phyloP scores from a whole-genome alignment of 257 asterid genomes.

The Ajuga chamaepitys region DNA sequence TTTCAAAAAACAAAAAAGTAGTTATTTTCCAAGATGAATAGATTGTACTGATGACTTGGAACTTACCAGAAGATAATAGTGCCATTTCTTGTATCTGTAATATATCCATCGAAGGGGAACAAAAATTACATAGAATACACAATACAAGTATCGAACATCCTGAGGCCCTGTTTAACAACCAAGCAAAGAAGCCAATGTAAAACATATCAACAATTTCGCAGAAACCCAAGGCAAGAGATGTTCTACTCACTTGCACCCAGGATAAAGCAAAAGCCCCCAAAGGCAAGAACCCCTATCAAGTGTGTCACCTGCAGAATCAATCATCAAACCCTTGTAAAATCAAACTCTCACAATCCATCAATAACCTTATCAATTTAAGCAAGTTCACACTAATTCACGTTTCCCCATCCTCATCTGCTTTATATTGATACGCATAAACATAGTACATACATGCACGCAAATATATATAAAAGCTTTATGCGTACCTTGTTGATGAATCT shows the following conservation, averaged over 20 bases:
- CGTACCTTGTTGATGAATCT: constrained; percentile 80
- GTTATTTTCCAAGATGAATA: neutral
- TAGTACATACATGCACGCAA: too few relatives aligned
- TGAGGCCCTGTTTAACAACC: constrained; percentile 80
- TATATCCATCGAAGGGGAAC: constrained; percentile 98
- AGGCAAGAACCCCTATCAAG: constrained; percentile 88
- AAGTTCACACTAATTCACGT: neutral
- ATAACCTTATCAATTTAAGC: neutral
- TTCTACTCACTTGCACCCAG: constrained; percentile 86
- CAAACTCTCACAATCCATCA: neutral
- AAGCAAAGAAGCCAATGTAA: neutral
- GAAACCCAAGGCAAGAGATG: neutral
- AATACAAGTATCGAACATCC: constrained; percentile 75
- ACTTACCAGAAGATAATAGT: constrained; percentile 92
- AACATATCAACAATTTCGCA: neutral
- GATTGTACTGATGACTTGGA: neutral
- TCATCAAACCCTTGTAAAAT: constrained; percentile 5
- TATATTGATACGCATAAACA: neutral
- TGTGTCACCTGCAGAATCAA: constrained; percentile 64
- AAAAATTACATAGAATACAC: constrained; percentile 77
- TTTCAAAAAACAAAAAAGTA: neutral
- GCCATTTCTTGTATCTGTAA: constrained; percentile 97
- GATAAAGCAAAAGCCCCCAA: constrained; percentile 91
- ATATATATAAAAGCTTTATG: neutral
- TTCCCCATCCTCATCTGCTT: neutral